Conservation (phyloP, 345 rosid species). For the Hibiscus mutabilis region DNA sequence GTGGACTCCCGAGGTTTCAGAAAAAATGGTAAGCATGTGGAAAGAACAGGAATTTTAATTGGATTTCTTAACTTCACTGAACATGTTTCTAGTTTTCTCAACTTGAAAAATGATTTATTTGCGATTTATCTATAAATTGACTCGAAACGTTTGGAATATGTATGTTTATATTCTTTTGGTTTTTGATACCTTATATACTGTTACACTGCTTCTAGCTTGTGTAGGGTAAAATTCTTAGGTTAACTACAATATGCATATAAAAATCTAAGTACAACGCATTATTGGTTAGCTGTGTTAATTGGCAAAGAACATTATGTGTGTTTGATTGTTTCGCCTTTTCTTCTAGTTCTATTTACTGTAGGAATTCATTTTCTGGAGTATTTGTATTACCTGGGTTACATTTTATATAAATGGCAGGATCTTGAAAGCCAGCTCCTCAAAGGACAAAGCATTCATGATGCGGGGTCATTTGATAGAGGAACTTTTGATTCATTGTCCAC, state of each 20-base stretch:
- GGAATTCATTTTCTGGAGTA: neutral
- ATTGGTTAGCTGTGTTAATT: neutral
- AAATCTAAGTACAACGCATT: neutral
- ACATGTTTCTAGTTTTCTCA: neutral
- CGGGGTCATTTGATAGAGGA: conserved; percentile 36
- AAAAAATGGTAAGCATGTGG: conserved; percentile 58
- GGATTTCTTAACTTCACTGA: neutral
- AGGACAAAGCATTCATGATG: conserved; percentile 32
- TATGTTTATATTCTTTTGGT: neutral
- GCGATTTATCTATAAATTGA: neutral
- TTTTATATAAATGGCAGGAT: conserved; percentile 37
- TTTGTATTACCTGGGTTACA: neutral
- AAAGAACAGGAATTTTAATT: neutral
- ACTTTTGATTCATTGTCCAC: conserved; percentile 36
- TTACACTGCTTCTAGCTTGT: neutral
- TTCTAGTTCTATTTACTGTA: neutral
- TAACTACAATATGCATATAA: too few species aligned
- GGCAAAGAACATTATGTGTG: neutral
- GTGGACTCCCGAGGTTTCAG: conserved; percentile 49
- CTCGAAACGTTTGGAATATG: neutral
- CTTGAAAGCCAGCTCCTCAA: conserved; percentile 41
- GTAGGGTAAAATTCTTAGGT: too few species aligned
- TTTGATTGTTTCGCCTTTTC: neutral
- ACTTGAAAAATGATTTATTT: neutral
- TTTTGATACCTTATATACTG: neutral